Base-by-base conservation (phyloP, 805 yeast genomes). In the Pichia exigua region DNA sequence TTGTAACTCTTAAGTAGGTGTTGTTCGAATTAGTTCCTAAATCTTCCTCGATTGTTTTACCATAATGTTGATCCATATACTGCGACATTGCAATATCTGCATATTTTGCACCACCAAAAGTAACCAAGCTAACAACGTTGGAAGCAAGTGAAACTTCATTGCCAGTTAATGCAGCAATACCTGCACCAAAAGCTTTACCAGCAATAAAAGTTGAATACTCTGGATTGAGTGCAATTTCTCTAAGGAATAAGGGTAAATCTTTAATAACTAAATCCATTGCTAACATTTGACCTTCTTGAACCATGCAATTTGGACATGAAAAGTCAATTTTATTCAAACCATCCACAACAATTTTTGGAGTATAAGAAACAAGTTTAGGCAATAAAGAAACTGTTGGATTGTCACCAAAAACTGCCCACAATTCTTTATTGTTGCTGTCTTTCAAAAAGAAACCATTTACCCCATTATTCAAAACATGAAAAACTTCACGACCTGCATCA, bases 51-150 rank as follows among this genome's bases (percentile, higher is more conserved):
- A 32, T 45, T 3, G 42, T n/a, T 35, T 45, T 45, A 22, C 47
- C 47, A 35, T 45, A 45, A 38, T 45, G 47, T n/a, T 45, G 32
- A 38, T 45, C 47, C 47, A 45, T 45, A n/a, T 38, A 45, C n/a
- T 35, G 18, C 7, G 42, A 15, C 30, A 45, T 35, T 6, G 47
- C 47, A 45, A 45, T 24, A n/a, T 45, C 22, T 12, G 47, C 47
- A 45, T 32, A 45, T 45, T 45, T 45, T 18, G 41, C 47, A 18
- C 32, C 47, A 22, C 47, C 42, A 38, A 45, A 45, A 4, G 47
- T 45, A 11, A 45, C 24, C 5, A 45, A 22, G 12, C 21, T 45
- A 4, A 45, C 42, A 22, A 26, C 24, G 18, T 45, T 35, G 11
- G 12, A n/a, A 1, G 41, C 32, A 35, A 45, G 30, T 5, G 42